Evolutionary conservation across 805 yeast species (phyloP), one percentile per base, ranked within the genome.

Genomic region (Candida coleopterorum): DNA sequence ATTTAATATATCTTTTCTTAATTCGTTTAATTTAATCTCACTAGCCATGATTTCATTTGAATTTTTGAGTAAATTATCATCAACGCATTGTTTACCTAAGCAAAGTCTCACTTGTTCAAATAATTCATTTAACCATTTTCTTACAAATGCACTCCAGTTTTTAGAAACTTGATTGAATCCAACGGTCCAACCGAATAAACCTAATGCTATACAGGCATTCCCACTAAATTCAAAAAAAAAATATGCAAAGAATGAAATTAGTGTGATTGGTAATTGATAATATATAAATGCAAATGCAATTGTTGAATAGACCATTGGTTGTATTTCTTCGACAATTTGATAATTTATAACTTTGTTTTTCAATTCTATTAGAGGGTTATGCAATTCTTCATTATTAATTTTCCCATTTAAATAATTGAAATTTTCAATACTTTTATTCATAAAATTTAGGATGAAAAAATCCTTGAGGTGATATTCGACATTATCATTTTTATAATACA

Each of bases 391-490:
- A 9, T 58, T 52, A 10, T 52, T 55, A 6, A 65, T 55, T 33
- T 56, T 57, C n/a, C 73, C 73, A 39, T 66, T 48, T 8, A 55
- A 39, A 38, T 52, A 63, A 40, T 60, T 64, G 40, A 60, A 67
- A 22, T 50, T 46, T 35, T 64, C 70, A 25, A 66, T 62, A 38
- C 71, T 64, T 18, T 52, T 42, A 35, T 43, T 49, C 70, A 67
- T 64, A 47, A 67, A 67, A 24, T 55, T 46, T 7, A 44, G 32
- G 29, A 40, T 50, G 40, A 67, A 58, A 45, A 40, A 64, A 38
- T 67, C 73, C 39, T 67, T 67, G 29, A 67, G 42, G 25, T 56
- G 60, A 39, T 67, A 67, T 45, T 64, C 71, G 16, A 67, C 64
- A 42, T 67, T 66, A 34, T 67, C 73, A 41, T 67, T 67, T 32